These are phyloP conservation scores for Pseudodiploospora longispora DNA, from an alignment of 2,329 filamentous ascomycete species.

Conservation along the genomic window DNA sequence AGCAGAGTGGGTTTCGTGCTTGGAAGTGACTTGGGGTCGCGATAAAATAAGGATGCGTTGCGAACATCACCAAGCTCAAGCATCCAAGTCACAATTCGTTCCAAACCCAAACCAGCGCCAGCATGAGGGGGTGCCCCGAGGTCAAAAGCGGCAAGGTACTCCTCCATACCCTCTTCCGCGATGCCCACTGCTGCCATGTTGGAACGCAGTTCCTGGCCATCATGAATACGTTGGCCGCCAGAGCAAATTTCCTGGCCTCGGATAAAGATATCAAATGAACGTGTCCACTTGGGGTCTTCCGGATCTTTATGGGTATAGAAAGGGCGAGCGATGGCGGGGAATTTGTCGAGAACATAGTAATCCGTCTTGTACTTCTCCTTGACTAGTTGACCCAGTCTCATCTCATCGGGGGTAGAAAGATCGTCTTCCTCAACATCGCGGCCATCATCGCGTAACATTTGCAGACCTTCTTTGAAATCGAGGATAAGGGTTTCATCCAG, in stretches of 20 bases:
- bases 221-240: slow-evolving; percentile 88
- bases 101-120: slow-evolving; percentile 81
- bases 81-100: slow-evolving; percentile 80
- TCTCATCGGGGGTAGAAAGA: slow-evolving; percentile 77
- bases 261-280: slow-evolving; percentile 92
- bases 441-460: slow-evolving; percentile 75
- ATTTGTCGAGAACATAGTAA: slow-evolving; percentile 92
- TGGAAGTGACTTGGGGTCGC: slow-evolving; percentile 82
- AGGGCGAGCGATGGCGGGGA: slow-evolving; percentile 73
- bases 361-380: slow-evolving; percentile 83
- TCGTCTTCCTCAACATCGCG: slow-evolving; percentile 70
- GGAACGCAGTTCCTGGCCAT: slow-evolving; percentile 62
- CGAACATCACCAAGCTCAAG: slow-evolving; percentile 84
- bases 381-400: slow-evolving; percentile 73
- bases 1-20: slow-evolving; percentile 58
- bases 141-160: slow-evolving; percentile 83
- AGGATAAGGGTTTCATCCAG: slow-evolving; percentile 77
- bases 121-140: slow-evolving; percentile 85
- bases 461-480: slow-evolving; percentile 69
- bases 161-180: slow-evolving; percentile 74
- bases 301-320: slow-evolving; percentile 88
- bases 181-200: slow-evolving; percentile 72
- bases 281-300: slow-evolving; percentile 64
- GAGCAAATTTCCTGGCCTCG: slow-evolving; percentile 89
- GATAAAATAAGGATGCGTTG: slow-evolving; percentile 77